phyloP scores from a whole-genome alignment of 148 eudicot genomes.

The Tetragonia tetragonoides region DNA sequence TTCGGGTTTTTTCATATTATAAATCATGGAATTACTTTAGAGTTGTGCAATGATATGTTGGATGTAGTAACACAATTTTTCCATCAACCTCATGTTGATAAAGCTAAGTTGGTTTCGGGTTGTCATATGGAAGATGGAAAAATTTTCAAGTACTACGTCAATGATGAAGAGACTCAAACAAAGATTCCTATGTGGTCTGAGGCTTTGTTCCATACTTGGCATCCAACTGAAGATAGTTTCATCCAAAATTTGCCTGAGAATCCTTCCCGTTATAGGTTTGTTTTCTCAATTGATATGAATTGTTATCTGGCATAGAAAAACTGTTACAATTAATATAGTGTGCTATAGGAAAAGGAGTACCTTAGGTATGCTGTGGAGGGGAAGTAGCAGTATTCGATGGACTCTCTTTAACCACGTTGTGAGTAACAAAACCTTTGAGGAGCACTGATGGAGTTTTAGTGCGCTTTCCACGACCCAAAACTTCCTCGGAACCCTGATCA shows the following conservation, averaged over 20 bases:
- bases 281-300: no score
- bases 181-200: constrained; percentile 34
- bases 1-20: constrained; percentile 38
- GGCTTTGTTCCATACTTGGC: constrained; percentile 33
- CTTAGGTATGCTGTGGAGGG: no score
- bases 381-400: no score
- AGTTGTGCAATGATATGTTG: constrained; percentile 28
- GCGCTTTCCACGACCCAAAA: no score
- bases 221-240: constrained; percentile 18
- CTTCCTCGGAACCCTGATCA: no score
- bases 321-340: no score
- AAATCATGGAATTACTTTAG: constrained; percentile 36
- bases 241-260: constrained; percentile 13
- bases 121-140: constrained; percentile 30
- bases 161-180: constrained; percentile 9
- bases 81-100: constrained; percentile 29
- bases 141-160: constrained; percentile 29
- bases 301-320: no score
- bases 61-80: constrained; percentile 30
- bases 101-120: constrained; percentile 20
- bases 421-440: no score
- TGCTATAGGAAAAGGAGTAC: no score
- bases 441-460: no score
- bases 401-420: no score
- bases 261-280: constrained; percentile 25